Evolutionary conservation across 768 basidiomycete genomes (phyloP).

Genomic region (Leccinum subgranulosum): DNA sequence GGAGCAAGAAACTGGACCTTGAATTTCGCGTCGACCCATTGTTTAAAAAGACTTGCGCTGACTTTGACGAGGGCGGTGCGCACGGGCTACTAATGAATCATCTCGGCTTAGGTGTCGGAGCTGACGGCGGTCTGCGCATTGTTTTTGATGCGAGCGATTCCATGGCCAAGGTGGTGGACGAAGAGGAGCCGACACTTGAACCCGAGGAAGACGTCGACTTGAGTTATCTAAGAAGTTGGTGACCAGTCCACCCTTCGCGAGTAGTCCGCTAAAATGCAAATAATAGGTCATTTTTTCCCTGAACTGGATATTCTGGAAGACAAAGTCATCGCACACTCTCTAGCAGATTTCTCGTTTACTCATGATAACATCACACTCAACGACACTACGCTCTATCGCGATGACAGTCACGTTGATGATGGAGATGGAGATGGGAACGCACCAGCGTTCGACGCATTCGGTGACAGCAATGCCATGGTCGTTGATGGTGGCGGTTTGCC

Average conservation of each 20-base stretch:
- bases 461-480: slow-evolving; percentile 32
- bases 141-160: slow-evolving; percentile 97
- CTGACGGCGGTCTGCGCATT: slow-evolving; percentile 80
- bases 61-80: slow-evolving; percentile 98
- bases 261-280: slow-evolving; percentile 5
- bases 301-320: slow-evolving; percentile 59
- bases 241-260: background rate
- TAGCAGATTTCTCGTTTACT: slow-evolving; percentile 80
- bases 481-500: slow-evolving; percentile 38
- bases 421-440: slow-evolving; percentile 33
- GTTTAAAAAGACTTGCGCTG: slow-evolving; percentile 96
- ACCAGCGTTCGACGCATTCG: slow-evolving; percentile 21
- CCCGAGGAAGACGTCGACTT: slow-evolving; percentile 67
- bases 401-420: slow-evolving; percentile 42
- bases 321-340: slow-evolving; percentile 76
- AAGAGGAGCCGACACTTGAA: slow-evolving; percentile 62
- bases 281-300: slow-evolving; percentile 68
- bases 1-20: slow-evolving; percentile 90
- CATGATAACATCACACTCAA: slow-evolving; percentile 60
- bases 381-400: slow-evolving; percentile 57
- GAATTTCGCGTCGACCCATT: slow-evolving; percentile 96
- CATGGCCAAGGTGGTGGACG: slow-evolving; percentile 72
- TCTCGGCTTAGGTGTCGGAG: slow-evolving; percentile 70
- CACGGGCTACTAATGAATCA: slow-evolving; percentile 97
- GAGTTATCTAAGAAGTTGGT: slow-evolving; percentile 57